A percentile compares a stretch with the other conserved stretches of the same genome.
Conservation (phyloP, 2,329 filamentous ascomycete genomes). For the Ceratocystis lukuohia region DNA sequence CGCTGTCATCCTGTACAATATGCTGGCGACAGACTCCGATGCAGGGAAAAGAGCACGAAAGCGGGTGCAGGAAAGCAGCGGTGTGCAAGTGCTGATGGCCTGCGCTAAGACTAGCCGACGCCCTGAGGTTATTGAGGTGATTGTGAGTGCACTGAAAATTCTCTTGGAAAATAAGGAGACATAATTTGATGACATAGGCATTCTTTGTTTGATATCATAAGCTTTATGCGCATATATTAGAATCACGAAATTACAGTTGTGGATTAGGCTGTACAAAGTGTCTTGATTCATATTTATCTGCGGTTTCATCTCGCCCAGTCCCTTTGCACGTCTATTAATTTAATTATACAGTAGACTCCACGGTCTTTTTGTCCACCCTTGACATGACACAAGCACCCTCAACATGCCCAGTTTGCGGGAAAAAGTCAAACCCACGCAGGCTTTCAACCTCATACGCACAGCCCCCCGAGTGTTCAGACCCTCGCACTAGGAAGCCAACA, state of each 20-base stretch:
- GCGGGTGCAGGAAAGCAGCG: conserved; percentile 48
- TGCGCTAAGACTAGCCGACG: conserved; percentile 56
- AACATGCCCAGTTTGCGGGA: conserved; percentile 69
- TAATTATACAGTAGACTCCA: neutral
- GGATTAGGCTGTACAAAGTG: neutral
- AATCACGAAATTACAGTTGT: too few relatives aligned
- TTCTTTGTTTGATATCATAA: neutral
- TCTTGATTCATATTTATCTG: too few relatives aligned
- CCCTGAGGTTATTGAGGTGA: conserved; percentile 55
- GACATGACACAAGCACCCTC: conserved; percentile 37
- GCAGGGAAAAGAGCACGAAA: conserved; percentile 47
- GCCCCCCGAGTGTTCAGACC: conserved; percentile 30
- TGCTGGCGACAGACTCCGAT: conserved; percentile 54
- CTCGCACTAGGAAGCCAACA: conserved; percentile 73
- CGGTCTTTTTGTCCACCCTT: conserved; percentile 11
- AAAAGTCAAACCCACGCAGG: conserved; percentile 88
- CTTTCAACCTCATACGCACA: conserved; percentile 75
- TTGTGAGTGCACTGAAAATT: conserved; percentile 59
- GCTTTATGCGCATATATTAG: too few relatives aligned
- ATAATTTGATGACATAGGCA: neutral
- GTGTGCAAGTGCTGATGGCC: conserved; percentile 53
- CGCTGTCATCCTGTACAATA: conserved; percentile 59
- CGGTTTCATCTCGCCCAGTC: too few relatives aligned
- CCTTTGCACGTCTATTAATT: neutral
- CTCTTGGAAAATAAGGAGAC: conserved; percentile 35